Base-by-base conservation (phyloP, 2,329 filamentous ascomycete species). In the Colletotrichum lindemuthianum region DNA sequence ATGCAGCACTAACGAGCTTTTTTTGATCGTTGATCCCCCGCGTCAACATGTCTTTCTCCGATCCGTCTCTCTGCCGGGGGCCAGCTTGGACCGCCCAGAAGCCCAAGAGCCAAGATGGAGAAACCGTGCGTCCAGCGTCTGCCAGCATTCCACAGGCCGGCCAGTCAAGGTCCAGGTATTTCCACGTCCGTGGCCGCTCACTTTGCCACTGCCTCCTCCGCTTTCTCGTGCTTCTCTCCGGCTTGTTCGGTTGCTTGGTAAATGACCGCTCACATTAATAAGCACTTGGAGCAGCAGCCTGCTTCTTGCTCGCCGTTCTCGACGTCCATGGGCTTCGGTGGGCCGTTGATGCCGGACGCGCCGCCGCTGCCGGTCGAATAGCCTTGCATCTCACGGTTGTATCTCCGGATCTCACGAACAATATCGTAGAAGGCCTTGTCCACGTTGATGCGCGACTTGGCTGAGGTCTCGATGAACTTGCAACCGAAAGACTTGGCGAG, bases 401-500 rank as follows among this genome's bases (percentile, higher is more conserved):
- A 98, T 81, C 93, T 91, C 81, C 96, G 89, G 75, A 99, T 99
- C 78, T 98, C 96, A 77, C 96, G 91, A 64, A 99, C 96, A 72
- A 98, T 94, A 77, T 98, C 94, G 86, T 95, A 98, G 82, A 99
- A 99, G 59, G 95, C 93, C 81, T 96, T 94, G 81, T 99, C 96
- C 73, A 99, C 96, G 76, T 98, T 97, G 84, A 96, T 96, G 77
- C 95, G 91, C 68, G 94, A 97, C 83, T 98, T 99, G 70, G 96
- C 96, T 45, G 96, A 99, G 11, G 96, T 98, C 84, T 99, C 96
- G 82, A 98, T 97, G 83, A 98, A 99, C 77, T 96, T 96, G 90
- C 96, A 99, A 76, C 90, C 90, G 79, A 99, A 98, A 69, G 90
- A 89, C 72, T 87, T 88, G 69, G 94, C 95, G 70, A 98, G 84